Conservation (phyloP, 306 rosid species). For the Acmispon strigosus region DNA sequence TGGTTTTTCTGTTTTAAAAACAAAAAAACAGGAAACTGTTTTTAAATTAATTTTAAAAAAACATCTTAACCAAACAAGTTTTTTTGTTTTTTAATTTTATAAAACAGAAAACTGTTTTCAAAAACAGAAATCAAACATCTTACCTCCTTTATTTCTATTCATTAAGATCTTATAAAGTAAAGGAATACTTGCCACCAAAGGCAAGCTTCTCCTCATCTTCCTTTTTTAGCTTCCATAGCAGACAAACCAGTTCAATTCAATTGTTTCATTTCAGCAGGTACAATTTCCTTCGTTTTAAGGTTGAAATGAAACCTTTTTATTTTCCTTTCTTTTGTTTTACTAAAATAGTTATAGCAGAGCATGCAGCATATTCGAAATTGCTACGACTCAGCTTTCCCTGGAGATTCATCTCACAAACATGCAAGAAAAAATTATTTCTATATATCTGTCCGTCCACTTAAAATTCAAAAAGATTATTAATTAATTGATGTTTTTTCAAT, state of each 20-base stretch:
- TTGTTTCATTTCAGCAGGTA: conserved; percentile 39
- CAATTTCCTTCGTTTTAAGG: background rate
- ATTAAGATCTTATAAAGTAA: background rate
- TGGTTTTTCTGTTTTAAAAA: too few relatives aligned
- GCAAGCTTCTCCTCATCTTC: background rate
- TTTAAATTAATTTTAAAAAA: too few relatives aligned
- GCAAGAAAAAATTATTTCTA: too few relatives aligned
- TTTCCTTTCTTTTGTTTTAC: background rate
- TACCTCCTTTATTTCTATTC: conserved; percentile 6
- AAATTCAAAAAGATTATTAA: too few relatives aligned
- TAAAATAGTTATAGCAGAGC: conserved; percentile 25
- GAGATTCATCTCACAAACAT: conserved; percentile 23
- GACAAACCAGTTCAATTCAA: conserved; percentile 9
- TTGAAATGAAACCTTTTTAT: background rate
- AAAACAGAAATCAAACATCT: too few relatives aligned
- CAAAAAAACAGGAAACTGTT: too few relatives aligned
- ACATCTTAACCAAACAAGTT: too few relatives aligned
- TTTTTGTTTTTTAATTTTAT: too few relatives aligned
- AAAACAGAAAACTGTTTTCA: too few relatives aligned
- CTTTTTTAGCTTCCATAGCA: conserved; percentile 5
- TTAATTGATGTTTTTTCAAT: too few relatives aligned
- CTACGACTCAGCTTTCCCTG: conserved; percentile 20
- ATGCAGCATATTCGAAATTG: conserved; percentile 40
- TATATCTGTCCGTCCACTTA: too few relatives aligned
- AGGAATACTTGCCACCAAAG: conserved; percentile 6